phyloP scores from a whole-genome alignment of 768 basidiomycete species.

The Chalciporus chontae region DNA sequence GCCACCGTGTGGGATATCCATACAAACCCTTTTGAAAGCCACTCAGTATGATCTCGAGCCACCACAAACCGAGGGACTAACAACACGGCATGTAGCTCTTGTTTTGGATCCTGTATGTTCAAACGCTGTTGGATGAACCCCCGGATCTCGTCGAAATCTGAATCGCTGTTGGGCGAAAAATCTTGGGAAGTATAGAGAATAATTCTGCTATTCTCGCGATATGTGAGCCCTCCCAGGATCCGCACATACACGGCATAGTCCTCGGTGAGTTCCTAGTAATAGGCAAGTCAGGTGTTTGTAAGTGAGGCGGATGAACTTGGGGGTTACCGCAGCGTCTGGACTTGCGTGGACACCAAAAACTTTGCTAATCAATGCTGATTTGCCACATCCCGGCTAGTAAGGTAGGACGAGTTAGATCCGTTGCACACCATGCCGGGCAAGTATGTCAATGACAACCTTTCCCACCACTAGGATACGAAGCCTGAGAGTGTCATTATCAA shows the following conservation, averaged over 20 bases:
- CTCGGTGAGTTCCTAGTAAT: not conserved
- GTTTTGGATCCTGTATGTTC: not conserved
- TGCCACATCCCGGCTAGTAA: slow-evolving; percentile 4
- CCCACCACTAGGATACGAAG: slow-evolving; percentile 4
- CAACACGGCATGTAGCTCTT: slow-evolving; percentile 5
- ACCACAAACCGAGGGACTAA: not conserved
- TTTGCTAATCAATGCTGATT: slow-evolving; percentile 1
- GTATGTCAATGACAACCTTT: not conserved
- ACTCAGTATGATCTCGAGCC: not conserved
- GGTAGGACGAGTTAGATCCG: not conserved
- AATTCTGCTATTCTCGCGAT: slow-evolving; percentile 2
- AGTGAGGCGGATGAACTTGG: not conserved
- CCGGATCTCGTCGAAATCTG: slow-evolving; percentile 1
- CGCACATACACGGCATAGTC: not conserved
- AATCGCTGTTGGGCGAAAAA: slow-evolving; percentile 7
- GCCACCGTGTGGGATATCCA: slow-evolving; percentile 2
- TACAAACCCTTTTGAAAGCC: slow-evolving; percentile 1
- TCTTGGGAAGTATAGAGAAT: slow-evolving; percentile 3
- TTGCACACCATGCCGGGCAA: not conserved
- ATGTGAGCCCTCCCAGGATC: slow-evolving; percentile 1
- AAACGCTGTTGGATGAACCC: not conserved
- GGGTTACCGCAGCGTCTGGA: not conserved
- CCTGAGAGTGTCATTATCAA: not conserved
- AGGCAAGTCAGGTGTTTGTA: not conserved
- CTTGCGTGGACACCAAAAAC: slow-evolving; percentile 5